A percentile compares a stretch with the other conserved stretches of the same genome.
These are phyloP conservation scores for Boletus sp. DNA, from an alignment of 1,284 basidiomycete species.

Conservation along the genomic window DNA sequence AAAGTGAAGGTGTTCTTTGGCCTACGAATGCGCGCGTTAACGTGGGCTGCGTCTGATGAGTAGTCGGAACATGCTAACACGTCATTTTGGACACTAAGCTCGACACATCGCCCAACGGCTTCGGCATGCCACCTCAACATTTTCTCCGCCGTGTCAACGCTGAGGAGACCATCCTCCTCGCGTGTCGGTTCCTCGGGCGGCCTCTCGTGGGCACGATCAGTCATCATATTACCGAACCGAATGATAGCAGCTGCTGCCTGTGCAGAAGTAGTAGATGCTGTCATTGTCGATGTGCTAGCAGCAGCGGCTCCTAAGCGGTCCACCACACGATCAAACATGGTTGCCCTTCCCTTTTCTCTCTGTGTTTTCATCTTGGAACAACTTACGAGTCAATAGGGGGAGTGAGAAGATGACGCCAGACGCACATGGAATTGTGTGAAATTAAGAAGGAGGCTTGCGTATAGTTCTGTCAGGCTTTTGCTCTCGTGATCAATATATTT, in stretches of 20 bases:
- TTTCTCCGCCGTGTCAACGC: slow-evolving; percentile 74
- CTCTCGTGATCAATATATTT: slow-evolving; percentile 92
- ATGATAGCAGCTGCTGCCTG: slow-evolving; percentile 78
- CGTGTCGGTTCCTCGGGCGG: slow-evolving; percentile 61
- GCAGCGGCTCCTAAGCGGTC: slow-evolving; percentile 83
- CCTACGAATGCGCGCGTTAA: slow-evolving; percentile 39
- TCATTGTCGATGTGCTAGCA: slow-evolving; percentile 55
- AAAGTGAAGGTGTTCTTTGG: slow-evolving; percentile 88
- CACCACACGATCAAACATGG: slow-evolving; percentile 89
- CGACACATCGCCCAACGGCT: slow-evolving; percentile 87
- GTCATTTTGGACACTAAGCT: slow-evolving; percentile 76
- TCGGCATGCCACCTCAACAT: slow-evolving; percentile 97
- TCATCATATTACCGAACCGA: slow-evolving; percentile 75
- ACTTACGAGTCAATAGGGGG: slow-evolving; percentile 9
- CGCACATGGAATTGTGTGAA: slow-evolving; percentile 91
- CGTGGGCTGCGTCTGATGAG: background rate
- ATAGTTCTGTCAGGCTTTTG: slow-evolving; percentile 82
- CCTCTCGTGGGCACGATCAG: slow-evolving; percentile 52
- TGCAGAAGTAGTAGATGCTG: slow-evolving; percentile 62
- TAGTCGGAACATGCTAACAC: slow-evolving; percentile 54
- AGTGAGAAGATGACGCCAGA: slow-evolving; percentile 16
- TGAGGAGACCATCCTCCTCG: slow-evolving; percentile 80
- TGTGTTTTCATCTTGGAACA: slow-evolving; percentile 62
- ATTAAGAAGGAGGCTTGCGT: slow-evolving; percentile 66
- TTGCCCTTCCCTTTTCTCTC: slow-evolving; percentile 70